A percentile compares a stretch with the other conserved stretches of the same genome.
phyloP scores from a whole-genome alignment of 176 grass and related monocot species.

The Olyra latifolia region DNA sequence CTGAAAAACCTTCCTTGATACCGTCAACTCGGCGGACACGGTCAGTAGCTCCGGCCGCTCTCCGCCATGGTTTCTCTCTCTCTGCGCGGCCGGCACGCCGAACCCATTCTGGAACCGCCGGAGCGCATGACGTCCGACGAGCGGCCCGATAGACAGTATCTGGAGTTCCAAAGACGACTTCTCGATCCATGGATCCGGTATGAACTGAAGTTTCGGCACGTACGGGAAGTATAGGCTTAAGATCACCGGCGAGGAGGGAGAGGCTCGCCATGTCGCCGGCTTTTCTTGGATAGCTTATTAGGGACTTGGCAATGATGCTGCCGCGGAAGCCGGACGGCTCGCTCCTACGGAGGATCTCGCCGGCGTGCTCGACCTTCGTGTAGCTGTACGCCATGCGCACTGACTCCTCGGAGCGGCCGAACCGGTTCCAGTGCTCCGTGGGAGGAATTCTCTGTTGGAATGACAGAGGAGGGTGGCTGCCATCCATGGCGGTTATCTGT shows the following conservation, averaged over 20 bases:
- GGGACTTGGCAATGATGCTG: conserved; percentile 28
- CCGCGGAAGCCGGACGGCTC: conserved; percentile 34
- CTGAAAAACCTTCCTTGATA: conserved; percentile 17
- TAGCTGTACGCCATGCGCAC: conserved; percentile 50
- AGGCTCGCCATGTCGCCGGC: conserved; percentile 7
- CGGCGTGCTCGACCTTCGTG: conserved; percentile 41
- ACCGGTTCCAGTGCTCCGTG: not conserved
- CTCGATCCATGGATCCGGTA: conserved; percentile 21
- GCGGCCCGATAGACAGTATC: conserved; percentile 39
- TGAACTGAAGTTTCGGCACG: not conserved
- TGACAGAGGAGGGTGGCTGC: conserved; percentile 24
- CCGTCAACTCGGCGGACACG: conserved; percentile 37
- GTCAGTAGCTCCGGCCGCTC: too few species aligned
- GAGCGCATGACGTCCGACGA: not conserved
- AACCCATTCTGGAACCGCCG: too few species aligned
- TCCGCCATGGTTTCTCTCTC: too few species aligned
- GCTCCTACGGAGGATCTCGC: conserved; percentile 33
- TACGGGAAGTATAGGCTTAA: conserved; percentile 28
- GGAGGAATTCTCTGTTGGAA: conserved; percentile 14
- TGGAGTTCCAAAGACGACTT: conserved; percentile 34
- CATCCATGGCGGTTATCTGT: conserved; percentile 31
- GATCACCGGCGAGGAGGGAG: conserved; percentile 25
- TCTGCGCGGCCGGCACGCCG: too few species aligned
- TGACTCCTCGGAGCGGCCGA: too few species aligned
- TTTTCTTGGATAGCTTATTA: conserved; percentile 50